A percentile compares a stretch with the other conserved stretches of the same genome.
phyloP scores from a whole-genome alignment of 106 monocot species.

The Dendrobium huoshanense region DNA sequence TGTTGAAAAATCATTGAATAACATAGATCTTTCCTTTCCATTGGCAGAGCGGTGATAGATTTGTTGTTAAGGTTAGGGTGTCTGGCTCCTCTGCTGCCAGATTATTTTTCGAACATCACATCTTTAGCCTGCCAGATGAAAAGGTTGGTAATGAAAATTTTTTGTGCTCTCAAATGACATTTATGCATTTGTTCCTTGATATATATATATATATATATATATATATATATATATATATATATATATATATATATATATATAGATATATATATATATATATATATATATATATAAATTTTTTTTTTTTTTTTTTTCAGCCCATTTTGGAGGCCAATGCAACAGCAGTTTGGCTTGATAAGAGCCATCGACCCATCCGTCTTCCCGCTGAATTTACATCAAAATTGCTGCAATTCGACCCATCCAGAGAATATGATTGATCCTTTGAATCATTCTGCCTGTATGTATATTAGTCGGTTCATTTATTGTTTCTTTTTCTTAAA shows the following conservation, averaged over 20 bases:
- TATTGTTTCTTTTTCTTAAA: too few species aligned
- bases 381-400: conserved; percentile 50
- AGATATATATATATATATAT: too few species aligned
- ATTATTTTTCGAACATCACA: conserved; percentile 62
- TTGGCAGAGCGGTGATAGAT: conserved; percentile 72
- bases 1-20: too few species aligned
- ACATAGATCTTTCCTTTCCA: neutral
- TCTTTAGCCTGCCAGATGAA: conserved; percentile 61
- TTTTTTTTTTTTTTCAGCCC: conserved; percentile 46
- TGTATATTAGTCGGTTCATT: too few species aligned
- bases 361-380: conserved; percentile 60
- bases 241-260: too few species aligned
- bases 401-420: conserved; percentile 29
- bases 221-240: too few species aligned
- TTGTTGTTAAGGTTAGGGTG: conserved; percentile 79
- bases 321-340: conserved; percentile 82
- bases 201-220: too few species aligned
- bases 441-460: neutral
- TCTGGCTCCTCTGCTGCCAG: conserved; percentile 46
- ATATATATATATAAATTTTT: too few species aligned
- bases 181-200: neutral
- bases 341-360: conserved; percentile 66
- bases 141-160: conserved; percentile 32
- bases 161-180: neutral
- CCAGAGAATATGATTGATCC: neutral